Conservation (phyloP, 495 filamentous ascomycete species). For the Lentithecium fluviatile region DNA sequence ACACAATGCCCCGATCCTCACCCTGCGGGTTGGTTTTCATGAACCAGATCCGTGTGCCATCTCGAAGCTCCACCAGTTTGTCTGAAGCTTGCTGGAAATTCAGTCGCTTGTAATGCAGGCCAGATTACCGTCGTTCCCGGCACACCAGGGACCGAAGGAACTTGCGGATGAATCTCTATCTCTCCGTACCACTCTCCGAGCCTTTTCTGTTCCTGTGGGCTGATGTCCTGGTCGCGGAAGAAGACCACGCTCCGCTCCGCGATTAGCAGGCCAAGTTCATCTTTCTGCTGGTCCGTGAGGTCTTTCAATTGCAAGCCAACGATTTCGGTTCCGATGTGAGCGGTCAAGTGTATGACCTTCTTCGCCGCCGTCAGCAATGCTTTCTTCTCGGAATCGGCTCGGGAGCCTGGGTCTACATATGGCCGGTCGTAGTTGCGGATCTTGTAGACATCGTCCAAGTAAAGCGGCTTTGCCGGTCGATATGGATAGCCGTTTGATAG, state of each 20-base stretch:
- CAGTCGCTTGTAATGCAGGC: conserved; percentile 44
- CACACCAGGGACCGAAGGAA: conserved; percentile 65
- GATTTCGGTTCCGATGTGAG: conserved; percentile 70
- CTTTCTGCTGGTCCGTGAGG: conserved; percentile 63
- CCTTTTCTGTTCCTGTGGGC: conserved; percentile 65
- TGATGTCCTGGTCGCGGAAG: conserved; percentile 70
- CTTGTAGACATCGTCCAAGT: conserved; percentile 63
- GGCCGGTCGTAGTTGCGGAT: conserved; percentile 59
- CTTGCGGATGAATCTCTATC: conserved; percentile 69
- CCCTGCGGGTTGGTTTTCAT: conserved; percentile 66
- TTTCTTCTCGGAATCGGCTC: conserved; percentile 67
- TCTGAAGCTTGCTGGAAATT: conserved; percentile 52
- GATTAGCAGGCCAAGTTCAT: conserved; percentile 70
- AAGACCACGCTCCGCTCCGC: conserved; percentile 75
- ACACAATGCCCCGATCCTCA: conserved; percentile 29
- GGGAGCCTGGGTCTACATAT: conserved; percentile 60
- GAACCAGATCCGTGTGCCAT: conserved; percentile 72
- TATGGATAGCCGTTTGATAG: conserved; percentile 66
- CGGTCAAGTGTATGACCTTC: conserved; percentile 63
- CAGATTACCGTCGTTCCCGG: conserved; percentile 59
- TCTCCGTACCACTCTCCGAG: conserved; percentile 66
- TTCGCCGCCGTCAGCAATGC: conserved; percentile 63
- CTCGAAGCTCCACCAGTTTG: conserved; percentile 62
- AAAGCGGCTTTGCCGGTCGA: conserved; percentile 57
- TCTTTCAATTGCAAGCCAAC: conserved; percentile 69